These are phyloP conservation scores for Chlamydomonas asymmetrica DNA, from an alignment of 139 green algal genomes.

Conservation along the genomic window DNA sequence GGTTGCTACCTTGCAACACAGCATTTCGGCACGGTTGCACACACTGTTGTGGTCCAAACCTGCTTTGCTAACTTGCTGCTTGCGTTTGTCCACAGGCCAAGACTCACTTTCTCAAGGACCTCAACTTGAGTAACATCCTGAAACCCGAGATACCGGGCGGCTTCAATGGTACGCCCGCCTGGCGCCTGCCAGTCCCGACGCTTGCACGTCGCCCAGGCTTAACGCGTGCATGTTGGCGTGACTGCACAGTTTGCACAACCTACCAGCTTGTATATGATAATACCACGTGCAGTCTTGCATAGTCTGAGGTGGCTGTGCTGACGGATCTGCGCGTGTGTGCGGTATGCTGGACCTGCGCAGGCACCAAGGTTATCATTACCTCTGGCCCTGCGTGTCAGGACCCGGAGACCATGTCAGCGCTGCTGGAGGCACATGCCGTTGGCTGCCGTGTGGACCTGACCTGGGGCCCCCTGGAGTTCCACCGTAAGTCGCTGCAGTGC, in stretches of 20 bases:
- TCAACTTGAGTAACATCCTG: slow-evolving; percentile 47
- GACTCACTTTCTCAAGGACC: slow-evolving; percentile 56
- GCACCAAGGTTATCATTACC: slow-evolving; percentile 67
- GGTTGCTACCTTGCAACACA: no score
- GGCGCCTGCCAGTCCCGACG: not conserved
- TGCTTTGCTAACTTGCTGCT: no score
- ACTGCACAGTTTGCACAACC: not conserved
- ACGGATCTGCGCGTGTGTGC: not conserved
- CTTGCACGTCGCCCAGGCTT: not conserved
- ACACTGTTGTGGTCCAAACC: no score
- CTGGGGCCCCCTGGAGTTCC: slow-evolving; percentile 75
- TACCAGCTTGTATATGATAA: not conserved
- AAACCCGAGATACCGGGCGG: slow-evolving; percentile 41
- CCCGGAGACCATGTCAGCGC: slow-evolving; percentile 69
- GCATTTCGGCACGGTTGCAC: no score
- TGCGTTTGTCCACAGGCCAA: slow-evolving; percentile 36
- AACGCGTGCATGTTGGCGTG: not conserved
- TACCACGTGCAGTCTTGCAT: not conserved
- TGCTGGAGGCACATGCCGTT: slow-evolving; percentile 66
- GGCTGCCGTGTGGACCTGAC: slow-evolving; percentile 75
- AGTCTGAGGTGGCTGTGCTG: not conserved
- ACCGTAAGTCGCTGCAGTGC: slow-evolving; percentile 75
- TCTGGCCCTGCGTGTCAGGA: slow-evolving; percentile 83
- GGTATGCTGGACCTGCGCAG: slow-evolving; percentile 6
- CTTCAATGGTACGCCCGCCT: slow-evolving; percentile 1